These are phyloP conservation scores for Moringa oleifera DNA, from an alignment of 345 rosid species.

Conservation along the genomic window DNA sequence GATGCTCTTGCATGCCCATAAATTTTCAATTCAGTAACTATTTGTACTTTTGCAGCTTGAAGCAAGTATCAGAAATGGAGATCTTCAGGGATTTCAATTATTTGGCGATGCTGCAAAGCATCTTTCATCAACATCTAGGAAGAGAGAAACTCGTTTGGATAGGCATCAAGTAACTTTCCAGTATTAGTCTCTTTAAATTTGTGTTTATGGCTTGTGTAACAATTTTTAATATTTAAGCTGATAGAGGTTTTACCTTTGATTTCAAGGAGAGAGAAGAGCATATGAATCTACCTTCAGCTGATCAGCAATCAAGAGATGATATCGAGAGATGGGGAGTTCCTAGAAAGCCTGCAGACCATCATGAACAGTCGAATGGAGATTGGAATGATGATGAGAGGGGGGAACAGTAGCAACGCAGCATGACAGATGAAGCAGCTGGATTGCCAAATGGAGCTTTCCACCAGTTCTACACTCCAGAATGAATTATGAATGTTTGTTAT, in stretches of 20 bases:
- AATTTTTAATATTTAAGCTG: conserved; percentile 1
- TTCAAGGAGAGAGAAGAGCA: conserved; percentile 28
- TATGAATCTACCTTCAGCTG: conserved; percentile 34
- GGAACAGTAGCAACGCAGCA: conserved; percentile 15
- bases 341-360: conserved; percentile 21
- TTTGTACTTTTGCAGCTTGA: conserved; percentile 51
- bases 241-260: conserved; percentile 8
- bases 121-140: conserved; percentile 28
- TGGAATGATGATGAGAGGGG: conserved; percentile 27
- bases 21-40: not conserved
- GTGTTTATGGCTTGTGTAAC: not conserved
- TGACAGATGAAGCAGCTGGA: no score
- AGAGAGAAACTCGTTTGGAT: conserved; percentile 23
- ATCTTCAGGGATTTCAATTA: conserved; percentile 53
- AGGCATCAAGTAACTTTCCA: conserved; percentile 24
- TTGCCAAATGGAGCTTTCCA: no score
- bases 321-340: conserved; percentile 24
- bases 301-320: conserved; percentile 31
- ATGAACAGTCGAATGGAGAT: conserved; percentile 27
- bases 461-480: no score
- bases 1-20: not conserved
- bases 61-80: conserved; percentile 79
- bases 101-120: conserved; percentile 34
- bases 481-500: no score
- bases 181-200: conserved; percentile 22